Percentiles rank a stretch among this genome's conserved stretches.
These are phyloP conservation scores for Diatrype stigma DNA, from an alignment of 2,329 filamentous ascomycete species.

Conservation along the genomic window DNA sequence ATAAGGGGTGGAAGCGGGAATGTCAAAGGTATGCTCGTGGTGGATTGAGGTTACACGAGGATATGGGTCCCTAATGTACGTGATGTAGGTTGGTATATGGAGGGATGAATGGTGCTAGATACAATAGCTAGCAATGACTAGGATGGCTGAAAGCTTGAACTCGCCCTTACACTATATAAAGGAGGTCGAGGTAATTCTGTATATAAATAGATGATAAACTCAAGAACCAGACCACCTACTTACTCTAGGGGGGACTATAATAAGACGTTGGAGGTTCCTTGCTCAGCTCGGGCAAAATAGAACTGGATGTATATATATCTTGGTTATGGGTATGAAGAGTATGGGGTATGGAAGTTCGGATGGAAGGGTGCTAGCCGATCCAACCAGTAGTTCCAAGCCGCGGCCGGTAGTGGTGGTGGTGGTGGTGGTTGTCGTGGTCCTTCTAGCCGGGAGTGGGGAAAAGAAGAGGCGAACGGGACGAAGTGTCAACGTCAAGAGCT, in stretches of 20 bases:
- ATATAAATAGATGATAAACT: too few relatives aligned
- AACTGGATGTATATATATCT: slow-evolving; percentile 2
- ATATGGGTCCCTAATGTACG: not conserved
- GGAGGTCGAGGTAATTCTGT: too few relatives aligned
- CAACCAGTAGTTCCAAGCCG: slow-evolving; percentile 2
- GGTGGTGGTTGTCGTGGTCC: too few relatives aligned
- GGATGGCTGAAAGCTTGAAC: not conserved
- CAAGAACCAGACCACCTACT: too few relatives aligned
- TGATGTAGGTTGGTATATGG: not conserved
- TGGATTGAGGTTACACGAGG: too few relatives aligned
- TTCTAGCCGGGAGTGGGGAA: not conserved
- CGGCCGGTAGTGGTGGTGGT: not conserved
- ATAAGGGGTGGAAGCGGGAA: too few relatives aligned
- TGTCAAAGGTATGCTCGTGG: too few relatives aligned
- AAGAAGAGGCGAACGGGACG: not conserved
- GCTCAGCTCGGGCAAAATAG: not conserved
- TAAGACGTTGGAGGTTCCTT: not conserved
- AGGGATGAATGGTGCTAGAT: not conserved
- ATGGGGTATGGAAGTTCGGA: slow-evolving; percentile 13
- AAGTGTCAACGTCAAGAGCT: not conserved
- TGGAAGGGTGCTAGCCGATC: slow-evolving; percentile 23
- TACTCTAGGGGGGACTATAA: too few relatives aligned
- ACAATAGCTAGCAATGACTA: not conserved
- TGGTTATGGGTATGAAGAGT: slow-evolving; percentile 9
- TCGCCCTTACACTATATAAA: too few relatives aligned